phyloP scores from a whole-genome alignment of 805 yeast genomes.

The Ogataea philodendri region DNA sequence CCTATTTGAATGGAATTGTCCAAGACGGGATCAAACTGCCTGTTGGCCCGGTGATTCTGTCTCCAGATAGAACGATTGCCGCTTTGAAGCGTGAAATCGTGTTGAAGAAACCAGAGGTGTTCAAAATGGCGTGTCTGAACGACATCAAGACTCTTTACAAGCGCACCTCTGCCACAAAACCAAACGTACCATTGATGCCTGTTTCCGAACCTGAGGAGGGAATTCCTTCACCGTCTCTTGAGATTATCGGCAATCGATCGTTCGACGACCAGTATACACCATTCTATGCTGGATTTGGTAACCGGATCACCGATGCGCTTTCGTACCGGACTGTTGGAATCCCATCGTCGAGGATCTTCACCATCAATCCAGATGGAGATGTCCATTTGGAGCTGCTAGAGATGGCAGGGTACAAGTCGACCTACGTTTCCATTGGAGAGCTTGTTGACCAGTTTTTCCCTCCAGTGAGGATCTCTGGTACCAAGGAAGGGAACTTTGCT shows the following conservation, averaged over 20 bases:
- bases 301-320: slow-evolving; percentile 92
- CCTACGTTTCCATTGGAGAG: slow-evolving; percentile 87
- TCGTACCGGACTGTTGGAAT: slow-evolving; percentile 91
- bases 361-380: slow-evolving; percentile 94
- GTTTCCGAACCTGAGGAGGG: too few relatives aligned
- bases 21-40: slow-evolving; percentile 80
- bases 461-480: slow-evolving; percentile 47
- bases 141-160: slow-evolving; percentile 75
- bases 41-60: slow-evolving; percentile 86
- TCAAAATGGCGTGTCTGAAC: slow-evolving; percentile 93
- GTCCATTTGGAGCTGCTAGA: slow-evolving; percentile 96
- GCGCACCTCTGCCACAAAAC: slow-evolving; percentile 2
- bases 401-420: slow-evolving; percentile 85
- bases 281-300: slow-evolving; percentile 97
- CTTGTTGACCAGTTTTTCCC: slow-evolving; percentile 97
- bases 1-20: slow-evolving; percentile 71
- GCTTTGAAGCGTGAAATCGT: slow-evolving; percentile 91
- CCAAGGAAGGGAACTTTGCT: slow-evolving; percentile 16
- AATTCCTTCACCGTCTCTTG: too few relatives aligned
- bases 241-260: background rate
- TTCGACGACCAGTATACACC: slow-evolving; percentile 54
- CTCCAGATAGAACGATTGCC: slow-evolving; percentile 96
- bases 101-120: slow-evolving; percentile 94
- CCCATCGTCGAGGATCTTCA: slow-evolving; percentile 90
- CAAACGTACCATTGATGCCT: too few relatives aligned